These are phyloP conservation scores for Passalora sequoiae DNA, from an alignment of 2,329 filamentous ascomycete genomes.

Conservation along the genomic window DNA sequence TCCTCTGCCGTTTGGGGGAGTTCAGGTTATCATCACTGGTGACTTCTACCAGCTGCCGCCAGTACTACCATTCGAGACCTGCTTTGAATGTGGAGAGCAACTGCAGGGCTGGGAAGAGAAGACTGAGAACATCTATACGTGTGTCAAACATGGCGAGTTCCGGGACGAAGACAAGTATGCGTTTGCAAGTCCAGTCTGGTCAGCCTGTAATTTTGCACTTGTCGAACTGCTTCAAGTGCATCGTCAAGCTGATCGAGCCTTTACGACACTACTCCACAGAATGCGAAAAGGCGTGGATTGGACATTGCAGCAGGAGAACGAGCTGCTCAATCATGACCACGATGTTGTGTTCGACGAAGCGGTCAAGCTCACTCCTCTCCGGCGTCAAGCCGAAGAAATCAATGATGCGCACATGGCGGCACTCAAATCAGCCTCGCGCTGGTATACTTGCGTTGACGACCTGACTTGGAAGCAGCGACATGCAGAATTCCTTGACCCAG, in stretches of 20 bases:
- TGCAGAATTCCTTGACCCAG: constrained; percentile 3
- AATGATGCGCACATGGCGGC: constrained; percentile 28
- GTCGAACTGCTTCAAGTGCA: constrained; percentile 54
- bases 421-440: constrained; percentile 14
- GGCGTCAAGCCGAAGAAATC: constrained; percentile 31
- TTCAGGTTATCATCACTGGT: constrained; percentile 43
- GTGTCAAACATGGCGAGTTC: constrained; percentile 37
- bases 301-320: constrained; percentile 1
- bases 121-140: constrained; percentile 33
- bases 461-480: constrained; percentile 3
- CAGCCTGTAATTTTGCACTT: constrained; percentile 46
- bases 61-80: constrained; percentile 52
- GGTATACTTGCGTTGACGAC: constrained; percentile 18
- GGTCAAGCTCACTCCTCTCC: constrained; percentile 39
- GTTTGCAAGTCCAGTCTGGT: constrained; percentile 53
- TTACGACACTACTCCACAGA: constrained; percentile 44
- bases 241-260: constrained; percentile 51
- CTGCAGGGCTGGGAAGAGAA: constrained; percentile 19
- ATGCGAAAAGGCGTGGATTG: constrained; percentile 4
- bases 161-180: constrained; percentile 53
- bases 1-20: constrained; percentile 39
- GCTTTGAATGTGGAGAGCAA: constrained; percentile 44
- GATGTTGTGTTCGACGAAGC: constrained; percentile 45
- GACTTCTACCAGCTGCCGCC: constrained; percentile 60
- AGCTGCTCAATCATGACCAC: constrained; percentile 6